phyloP scores from a whole-genome alignment of 108 stramenopile genomes.

The Seminavis robusta region DNA sequence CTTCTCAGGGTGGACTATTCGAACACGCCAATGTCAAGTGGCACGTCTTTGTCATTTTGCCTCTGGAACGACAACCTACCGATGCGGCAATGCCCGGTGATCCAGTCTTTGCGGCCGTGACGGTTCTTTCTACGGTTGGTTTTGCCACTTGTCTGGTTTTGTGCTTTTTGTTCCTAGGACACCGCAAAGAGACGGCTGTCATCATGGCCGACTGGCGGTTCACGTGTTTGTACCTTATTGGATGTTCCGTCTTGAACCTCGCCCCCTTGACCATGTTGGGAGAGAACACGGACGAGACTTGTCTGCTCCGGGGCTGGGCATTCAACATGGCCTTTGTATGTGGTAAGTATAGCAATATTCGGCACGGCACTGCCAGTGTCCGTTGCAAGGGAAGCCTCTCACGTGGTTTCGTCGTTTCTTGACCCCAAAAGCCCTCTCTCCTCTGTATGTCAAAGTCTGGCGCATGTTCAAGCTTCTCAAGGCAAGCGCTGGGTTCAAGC shows the following conservation, averaged over 20 bases:
- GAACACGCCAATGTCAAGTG: slow-evolving; percentile 25
- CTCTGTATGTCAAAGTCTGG: slow-evolving; percentile 44
- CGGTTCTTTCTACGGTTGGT: slow-evolving; percentile 16
- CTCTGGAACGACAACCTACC: slow-evolving; percentile 3
- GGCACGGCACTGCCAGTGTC: no score
- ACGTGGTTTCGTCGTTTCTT: no score
- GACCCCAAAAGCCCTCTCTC: slow-evolving; percentile 21
- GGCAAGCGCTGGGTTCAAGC: no score
- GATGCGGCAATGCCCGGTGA: slow-evolving; percentile 26
- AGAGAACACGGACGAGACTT: slow-evolving; percentile 23
- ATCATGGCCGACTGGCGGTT: slow-evolving; percentile 37
- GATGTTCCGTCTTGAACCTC: slow-evolving; percentile 33
- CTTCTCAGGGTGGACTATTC: no score
- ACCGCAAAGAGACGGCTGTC: slow-evolving; percentile 24
- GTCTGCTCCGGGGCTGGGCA: slow-evolving; percentile 41
- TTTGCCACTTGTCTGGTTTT: slow-evolving; percentile 15
- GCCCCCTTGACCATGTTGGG: slow-evolving; percentile 29
- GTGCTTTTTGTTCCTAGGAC: slow-evolving; percentile 8
- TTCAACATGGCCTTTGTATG: slow-evolving; percentile 30
- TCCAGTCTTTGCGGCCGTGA: slow-evolving; percentile 14
- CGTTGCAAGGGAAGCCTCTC: no score
- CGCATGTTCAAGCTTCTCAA: slow-evolving; percentile 39
- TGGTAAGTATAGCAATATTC: no score
- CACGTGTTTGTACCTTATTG: slow-evolving; percentile 39
- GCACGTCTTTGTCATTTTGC: slow-evolving; percentile 29